A percentile compares a stretch with the other conserved stretches of the same genome.
Conservation (phyloP, 1,284 basidiomycete species). For the Melanopsichium pennsylvanicum region DNA sequence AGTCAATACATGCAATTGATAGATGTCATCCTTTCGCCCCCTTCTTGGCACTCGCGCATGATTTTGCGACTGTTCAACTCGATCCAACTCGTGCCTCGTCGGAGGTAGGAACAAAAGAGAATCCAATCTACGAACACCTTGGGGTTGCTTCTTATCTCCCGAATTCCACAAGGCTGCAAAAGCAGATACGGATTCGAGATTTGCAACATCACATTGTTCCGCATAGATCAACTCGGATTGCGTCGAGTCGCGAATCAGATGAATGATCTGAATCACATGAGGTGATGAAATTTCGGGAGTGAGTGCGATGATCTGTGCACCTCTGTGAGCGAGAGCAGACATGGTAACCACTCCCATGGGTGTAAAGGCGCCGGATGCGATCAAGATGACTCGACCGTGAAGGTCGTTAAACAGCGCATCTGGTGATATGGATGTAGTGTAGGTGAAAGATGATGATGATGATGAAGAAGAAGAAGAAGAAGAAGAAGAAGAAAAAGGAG, state of each 20-base stretch:
- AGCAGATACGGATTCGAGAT: conserved; percentile 30
- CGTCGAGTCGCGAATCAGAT: conserved; percentile 55
- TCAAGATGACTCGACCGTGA: conserved; percentile 45
- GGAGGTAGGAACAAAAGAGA: conserved; percentile 27
- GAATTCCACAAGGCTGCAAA: conserved; percentile 56
- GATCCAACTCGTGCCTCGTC: neutral
- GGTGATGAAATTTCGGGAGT: conserved; percentile 29
- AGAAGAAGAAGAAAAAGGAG: conserved; percentile 1
- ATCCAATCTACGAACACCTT: conserved; percentile 23
- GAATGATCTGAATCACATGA: conserved; percentile 43
- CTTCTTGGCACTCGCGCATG: neutral
- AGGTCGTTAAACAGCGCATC: conserved; percentile 23
- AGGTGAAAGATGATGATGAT: neutral
- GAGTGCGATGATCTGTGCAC: conserved; percentile 57
- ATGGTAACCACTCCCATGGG: conserved; percentile 53
- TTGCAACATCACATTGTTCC: conserved; percentile 55
- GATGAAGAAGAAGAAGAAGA: neutral
- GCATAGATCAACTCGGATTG: conserved; percentile 57
- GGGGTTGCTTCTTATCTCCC: conserved; percentile 36
- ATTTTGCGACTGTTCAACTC: neutral
- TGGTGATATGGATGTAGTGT: neutral
- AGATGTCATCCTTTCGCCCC: conserved; percentile 14
- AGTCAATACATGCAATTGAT: conserved; percentile 43
- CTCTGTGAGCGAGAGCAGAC: conserved; percentile 50
- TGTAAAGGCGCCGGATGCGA: conserved; percentile 53